Evolutionary conservation across 2,329 filamentous ascomycete species (phyloP).

Genomic region (Blastomyces parvus): DNA sequence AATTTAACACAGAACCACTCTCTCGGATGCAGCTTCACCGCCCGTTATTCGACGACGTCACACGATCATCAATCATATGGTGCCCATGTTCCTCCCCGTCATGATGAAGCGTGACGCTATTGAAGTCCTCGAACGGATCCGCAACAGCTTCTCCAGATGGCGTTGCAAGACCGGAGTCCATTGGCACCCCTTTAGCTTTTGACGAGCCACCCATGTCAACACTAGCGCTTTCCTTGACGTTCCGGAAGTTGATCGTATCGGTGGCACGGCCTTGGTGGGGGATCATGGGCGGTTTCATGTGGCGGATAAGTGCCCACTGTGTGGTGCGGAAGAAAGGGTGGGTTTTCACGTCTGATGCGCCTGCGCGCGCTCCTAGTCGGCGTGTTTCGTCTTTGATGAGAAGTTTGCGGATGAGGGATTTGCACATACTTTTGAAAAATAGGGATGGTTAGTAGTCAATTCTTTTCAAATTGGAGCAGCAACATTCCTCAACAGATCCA

Average conservation of each 20-base stretch:
- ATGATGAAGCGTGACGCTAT: conserved; percentile 93
- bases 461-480: background rate
- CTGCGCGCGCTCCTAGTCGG: conserved; percentile 83
- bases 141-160: conserved; percentile 63
- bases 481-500: background rate
- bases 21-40: background rate
- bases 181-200: conserved; percentile 63
- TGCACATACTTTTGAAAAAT: conserved; percentile 61
- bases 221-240: conserved; percentile 93
- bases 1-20: background rate
- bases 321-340: conserved; percentile 95
- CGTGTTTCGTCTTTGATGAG: conserved; percentile 97
- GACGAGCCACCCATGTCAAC: conserved; percentile 54
- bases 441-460: conserved; percentile 7
- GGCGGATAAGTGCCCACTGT: conserved; percentile 91
- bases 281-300: conserved; percentile 96
- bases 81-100: conserved; percentile 64
- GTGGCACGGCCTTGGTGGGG: conserved; percentile 81
- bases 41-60: background rate
- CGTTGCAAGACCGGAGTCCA: conserved; percentile 77
- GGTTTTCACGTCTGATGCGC: conserved; percentile 90
- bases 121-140: conserved; percentile 98
- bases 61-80: conserved; percentile 15
- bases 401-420: conserved; percentile 89
- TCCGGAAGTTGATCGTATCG: conserved; percentile 94